Base-by-base conservation (phyloP, 441 rosid species). In the Aquilaria agallochum region DNA sequence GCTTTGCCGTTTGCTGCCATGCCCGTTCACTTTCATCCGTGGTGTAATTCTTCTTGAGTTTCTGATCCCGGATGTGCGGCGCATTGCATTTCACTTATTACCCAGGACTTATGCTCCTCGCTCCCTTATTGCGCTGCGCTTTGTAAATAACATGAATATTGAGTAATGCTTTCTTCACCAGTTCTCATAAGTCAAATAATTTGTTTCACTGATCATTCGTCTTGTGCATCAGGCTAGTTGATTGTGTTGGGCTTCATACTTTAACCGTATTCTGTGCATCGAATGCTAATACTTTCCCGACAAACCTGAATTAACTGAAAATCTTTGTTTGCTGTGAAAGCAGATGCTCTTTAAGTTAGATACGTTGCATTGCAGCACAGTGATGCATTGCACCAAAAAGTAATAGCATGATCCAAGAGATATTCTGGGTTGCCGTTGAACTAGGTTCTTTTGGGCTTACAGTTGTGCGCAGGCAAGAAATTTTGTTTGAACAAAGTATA, bases 91-190 rank as follows among this genome's bases (percentile, higher is more conserved):
- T 76, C 75, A 67, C 51, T 60, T 53, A 53, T 63, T 45, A 69
- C 62, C 45, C 67, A 50, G 78, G 63, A 63, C 68, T 57, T 59
- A 45, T 68, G 34, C 31, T 49, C 11, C 40, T 13, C 52, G 56
- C 15, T 55, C 54, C 59, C 12, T 49, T 20, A 20, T 20, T 20
- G 27, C 27, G 31, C 12, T 59, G 64, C 60, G 49, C 50, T 9
- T 5, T 81, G 81, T 78, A 74, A 57, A 79, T 79, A 79, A 48
- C 59, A 31, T 66, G 56, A 44, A 14, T 48, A 53, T 56, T 55
- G 34, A 60, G 65, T 10, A 33, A 50, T 40, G 50, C 31, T 50
- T 14, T 66, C 31, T 50, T 14, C 63, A 59, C 33, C 71, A 42
- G 33, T 58, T 5, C 53, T 20, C 58, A 50, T 61, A 20, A 36